Evolutionary conservation across 2,329 filamentous ascomycete species (phyloP).

Genomic region (Colletotrichum liriopes): DNA sequence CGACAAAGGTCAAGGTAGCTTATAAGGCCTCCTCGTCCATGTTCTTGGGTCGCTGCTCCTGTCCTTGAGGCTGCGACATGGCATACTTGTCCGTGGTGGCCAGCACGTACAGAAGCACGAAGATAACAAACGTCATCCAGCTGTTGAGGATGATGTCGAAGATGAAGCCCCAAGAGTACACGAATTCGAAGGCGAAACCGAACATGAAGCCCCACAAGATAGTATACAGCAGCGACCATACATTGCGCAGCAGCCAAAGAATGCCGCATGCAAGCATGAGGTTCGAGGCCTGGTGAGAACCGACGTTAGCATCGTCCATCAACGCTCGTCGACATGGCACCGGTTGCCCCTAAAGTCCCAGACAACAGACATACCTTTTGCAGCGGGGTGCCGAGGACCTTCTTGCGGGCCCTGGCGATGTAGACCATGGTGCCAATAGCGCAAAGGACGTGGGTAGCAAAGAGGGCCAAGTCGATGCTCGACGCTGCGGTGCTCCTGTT

Average conservation of each 20-base stretch:
- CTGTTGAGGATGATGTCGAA: constrained; percentile 46
- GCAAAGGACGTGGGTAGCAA: background rate
- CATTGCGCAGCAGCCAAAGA: background rate
- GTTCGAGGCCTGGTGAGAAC: background rate
- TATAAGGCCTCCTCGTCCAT: constrained; percentile 37
- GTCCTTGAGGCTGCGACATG: constrained; percentile 46
- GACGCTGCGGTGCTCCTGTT: background rate
- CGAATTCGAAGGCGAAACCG: background rate
- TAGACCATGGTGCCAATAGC: constrained; percentile 28
- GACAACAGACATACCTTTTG: constrained; percentile 19
- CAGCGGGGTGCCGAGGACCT: constrained; percentile 22
- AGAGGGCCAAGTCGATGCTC: background rate
- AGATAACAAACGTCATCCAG: constrained; percentile 48
- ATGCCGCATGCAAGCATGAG: background rate
- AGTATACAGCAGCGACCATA: background rate
- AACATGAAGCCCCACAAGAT: background rate
- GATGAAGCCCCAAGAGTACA: constrained; percentile 38
- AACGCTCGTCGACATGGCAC: background rate
- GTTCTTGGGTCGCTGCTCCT: constrained; percentile 34
- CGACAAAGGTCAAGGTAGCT: background rate
- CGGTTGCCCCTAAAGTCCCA: background rate
- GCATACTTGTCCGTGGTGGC: constrained; percentile 48
- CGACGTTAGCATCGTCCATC: background rate
- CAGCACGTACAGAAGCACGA: constrained; percentile 48
- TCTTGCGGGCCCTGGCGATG: constrained; percentile 23